Evolutionary conservation across 176 grass and related monocot genomes (phyloP), one percentile per base, ranked within the genome.

Genomic region (Phragmites australis): DNA sequence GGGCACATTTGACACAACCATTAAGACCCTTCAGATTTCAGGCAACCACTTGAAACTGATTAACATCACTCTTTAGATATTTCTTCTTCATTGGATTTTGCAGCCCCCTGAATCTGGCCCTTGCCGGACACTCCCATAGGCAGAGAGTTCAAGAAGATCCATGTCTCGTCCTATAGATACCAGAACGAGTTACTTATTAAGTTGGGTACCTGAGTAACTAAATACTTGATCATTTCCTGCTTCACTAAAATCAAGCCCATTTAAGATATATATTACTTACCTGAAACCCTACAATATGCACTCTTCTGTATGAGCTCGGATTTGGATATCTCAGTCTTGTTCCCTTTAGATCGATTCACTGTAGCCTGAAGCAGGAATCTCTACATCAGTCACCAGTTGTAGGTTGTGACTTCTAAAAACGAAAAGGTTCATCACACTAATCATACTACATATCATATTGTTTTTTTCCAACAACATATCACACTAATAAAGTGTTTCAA

Each of bases 111-210:
- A 76, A 82, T 99, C 92, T 34, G 92, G 93, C 6, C 61, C 96
- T 75, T 75, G 83, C 62, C 88, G 80, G 44, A 99, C 96, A 65
- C 91, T 95, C 51, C 92, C 96, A 91, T 88, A 95, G 53, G 90
- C 90, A 17, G 96, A 99, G 61, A 99, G 90, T 81, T 99, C 96
- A 71, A 99, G 51, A 60, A 95, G 84, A 91, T 99, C 96, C 96
- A 95, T 94, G 30, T 99, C 90, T 54, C 86, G 84, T 81, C 96
- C 96, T 99, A 79, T 45, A 47, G 14, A 68, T 51, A 72, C 67
- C 53, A 79, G 16, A 88, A 14, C 91, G 31, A 49, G 16, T 81
- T 54, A 71, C 13, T 65, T 59, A 81, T 19, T 63, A 72, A 65
- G 66, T 40, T 61, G 9, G 52, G 54, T 14, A 31, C 14, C 30